Conservation (phyloP, 257 asterid species). For the Solanum pinnatisectum region DNA sequence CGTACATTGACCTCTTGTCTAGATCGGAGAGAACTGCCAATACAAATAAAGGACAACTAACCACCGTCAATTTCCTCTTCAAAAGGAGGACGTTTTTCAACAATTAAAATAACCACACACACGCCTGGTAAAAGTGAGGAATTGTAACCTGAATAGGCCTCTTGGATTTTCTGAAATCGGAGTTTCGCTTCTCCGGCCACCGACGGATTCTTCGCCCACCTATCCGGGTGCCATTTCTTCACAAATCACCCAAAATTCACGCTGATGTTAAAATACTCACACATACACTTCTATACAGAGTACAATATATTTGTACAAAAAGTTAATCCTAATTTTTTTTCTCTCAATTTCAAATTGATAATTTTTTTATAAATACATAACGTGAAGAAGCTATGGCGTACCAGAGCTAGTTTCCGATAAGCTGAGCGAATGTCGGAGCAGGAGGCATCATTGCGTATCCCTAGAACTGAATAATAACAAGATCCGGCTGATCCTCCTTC, state of each 20-base stretch:
- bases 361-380: background rate
- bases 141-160: constrained; percentile 56
- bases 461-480: constrained; percentile 70
- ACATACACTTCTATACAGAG: background rate
- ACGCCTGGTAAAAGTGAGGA: background rate
- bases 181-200: constrained; percentile 65
- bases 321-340: background rate
- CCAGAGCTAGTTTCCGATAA: constrained; percentile 82
- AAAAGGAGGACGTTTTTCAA: background rate
- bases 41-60: background rate
- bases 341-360: background rate
- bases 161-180: constrained; percentile 69
- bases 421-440: constrained; percentile 75
- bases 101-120: background rate
- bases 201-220: constrained; percentile 60
- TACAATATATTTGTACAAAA: background rate
- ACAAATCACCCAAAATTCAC: background rate
- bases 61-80: constrained; percentile 4
- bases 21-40: constrained; percentile 66
- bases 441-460: constrained; percentile 74
- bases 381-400: background rate
- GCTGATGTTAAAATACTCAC: background rate
- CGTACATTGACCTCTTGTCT: constrained; percentile 86
- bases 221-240: constrained; percentile 81
- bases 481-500: constrained; percentile 57